Percentiles rank a stretch among this genome's conserved stretches.
These are phyloP conservation scores for Ramaria sp. DNA, from an alignment of 768 basidiomycete genomes.

Conservation along the genomic window DNA sequence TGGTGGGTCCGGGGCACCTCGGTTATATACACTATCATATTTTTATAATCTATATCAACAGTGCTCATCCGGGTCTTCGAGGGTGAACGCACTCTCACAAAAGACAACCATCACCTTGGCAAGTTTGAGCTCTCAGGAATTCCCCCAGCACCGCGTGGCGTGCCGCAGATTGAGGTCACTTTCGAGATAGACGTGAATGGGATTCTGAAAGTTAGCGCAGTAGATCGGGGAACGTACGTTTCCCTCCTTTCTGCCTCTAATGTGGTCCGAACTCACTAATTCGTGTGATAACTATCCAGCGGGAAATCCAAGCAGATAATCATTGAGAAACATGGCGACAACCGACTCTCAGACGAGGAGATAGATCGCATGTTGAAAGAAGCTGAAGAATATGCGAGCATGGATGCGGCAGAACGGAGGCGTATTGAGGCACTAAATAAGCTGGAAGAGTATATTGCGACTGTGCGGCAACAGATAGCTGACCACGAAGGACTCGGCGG, in stretches of 20 bases:
- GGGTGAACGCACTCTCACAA: slow-evolving; percentile 39
- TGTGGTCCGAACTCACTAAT: background rate
- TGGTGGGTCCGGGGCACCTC: background rate
- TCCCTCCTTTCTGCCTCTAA: background rate
- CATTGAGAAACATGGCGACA: slow-evolving; percentile 86
- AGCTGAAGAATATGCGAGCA: slow-evolving; percentile 80
- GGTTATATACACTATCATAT: too few relatives aligned
- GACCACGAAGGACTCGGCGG: slow-evolving; percentile 88
- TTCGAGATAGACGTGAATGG: slow-evolving; percentile 41
- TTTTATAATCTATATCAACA: background rate
- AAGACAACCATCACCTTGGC: slow-evolving; percentile 43
- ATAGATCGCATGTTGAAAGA: slow-evolving; percentile 95
- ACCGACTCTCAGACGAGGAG: slow-evolving; percentile 78
- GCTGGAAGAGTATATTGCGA: slow-evolving; percentile 73
- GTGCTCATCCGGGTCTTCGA: slow-evolving; percentile 43
- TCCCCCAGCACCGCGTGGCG: slow-evolving; percentile 37
- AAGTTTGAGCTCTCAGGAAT: slow-evolving; percentile 40
- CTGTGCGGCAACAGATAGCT: slow-evolving; percentile 75
- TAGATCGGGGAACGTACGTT: slow-evolving; percentile 76
- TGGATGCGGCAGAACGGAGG: slow-evolving; percentile 69
- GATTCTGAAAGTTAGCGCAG: slow-evolving; percentile 36
- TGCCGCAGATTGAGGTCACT: slow-evolving; percentile 41
- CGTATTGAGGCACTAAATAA: slow-evolving; percentile 76
- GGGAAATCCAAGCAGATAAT: slow-evolving; percentile 85
- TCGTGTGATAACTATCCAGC: slow-evolving; percentile 23